Conservation (phyloP, 257 asterid species). For the Solanum neorickii region DNA sequence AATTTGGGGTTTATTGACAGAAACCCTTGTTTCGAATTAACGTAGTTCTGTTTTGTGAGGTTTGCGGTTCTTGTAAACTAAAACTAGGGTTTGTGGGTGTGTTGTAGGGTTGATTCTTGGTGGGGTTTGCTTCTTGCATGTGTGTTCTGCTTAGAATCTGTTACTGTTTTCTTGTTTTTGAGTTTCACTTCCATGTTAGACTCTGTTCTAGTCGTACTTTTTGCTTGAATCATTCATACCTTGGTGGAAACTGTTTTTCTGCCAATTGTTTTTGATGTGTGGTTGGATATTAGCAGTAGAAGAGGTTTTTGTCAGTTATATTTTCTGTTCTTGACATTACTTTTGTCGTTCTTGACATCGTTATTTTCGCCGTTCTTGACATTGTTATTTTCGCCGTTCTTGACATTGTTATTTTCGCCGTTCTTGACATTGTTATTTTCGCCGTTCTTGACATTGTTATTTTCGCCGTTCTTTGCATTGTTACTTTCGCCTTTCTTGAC, state of each 20-base stretch:
- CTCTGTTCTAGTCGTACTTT: not conserved
- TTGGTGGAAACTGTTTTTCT: not conserved
- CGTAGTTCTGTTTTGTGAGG: not conserved
- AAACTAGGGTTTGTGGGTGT: not conserved
- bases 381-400: not conserved
- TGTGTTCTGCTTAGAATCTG: not conserved
- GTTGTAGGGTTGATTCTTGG: not conserved
- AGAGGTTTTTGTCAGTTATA: not conserved
- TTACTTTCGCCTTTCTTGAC: not conserved
- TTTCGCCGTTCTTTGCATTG: not conserved
- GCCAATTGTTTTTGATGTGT: not conserved
- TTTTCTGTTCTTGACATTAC: not conserved
- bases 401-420: not conserved
- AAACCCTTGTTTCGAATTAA: not conserved
- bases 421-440: not conserved
- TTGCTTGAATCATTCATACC: not conserved
- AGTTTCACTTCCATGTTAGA: not conserved
- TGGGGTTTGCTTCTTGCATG: conserved; percentile 8
- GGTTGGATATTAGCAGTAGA: not conserved
- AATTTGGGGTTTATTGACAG: not conserved
- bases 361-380: too few species aligned
- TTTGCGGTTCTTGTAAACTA: not conserved
- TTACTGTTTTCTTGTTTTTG: not conserved
- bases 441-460: not conserved
- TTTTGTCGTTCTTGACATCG: too few species aligned